Base-by-base conservation (phyloP, 2,329 filamentous ascomycete species). In the Epichloe amarillans region DNA sequence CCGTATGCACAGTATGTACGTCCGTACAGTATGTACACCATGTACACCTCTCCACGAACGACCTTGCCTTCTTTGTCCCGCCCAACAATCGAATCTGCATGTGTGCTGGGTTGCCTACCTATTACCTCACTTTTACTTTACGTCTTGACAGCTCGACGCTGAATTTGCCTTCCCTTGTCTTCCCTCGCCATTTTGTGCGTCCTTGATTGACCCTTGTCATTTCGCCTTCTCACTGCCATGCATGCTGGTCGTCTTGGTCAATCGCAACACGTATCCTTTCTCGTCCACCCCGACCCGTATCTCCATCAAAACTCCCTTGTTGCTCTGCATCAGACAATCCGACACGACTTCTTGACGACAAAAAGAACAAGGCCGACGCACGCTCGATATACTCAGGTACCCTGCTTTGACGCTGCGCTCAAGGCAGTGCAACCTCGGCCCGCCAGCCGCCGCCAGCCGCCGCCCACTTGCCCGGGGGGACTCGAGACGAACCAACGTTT, bases 151-250 rank as follows among this genome's bases (percentile, higher is more conserved):
- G 40, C 40, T 42, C 19, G 19, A 42, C 40, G 8, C 38, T 40
- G 40, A 21, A 17, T 42, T 21, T 26, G 8, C 19, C 35, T 47
- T 21, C 15, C 7, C 19, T 21, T 21, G 10, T 4, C 10, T 36
- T 12, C 15, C 8, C 19, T 23, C 14, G 36, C 35, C 12, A 10
- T 38, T 47, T 19, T 30, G n/a, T 8, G 11, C 23, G n/a, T 21
- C 17, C 11, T 14, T 4, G 19, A 17, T 46, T 37, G 41, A 43
- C 21, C 43, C 33, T 41, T 41, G 26, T 36, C 17, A 6, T 42
- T 26, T 37, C 30, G 12, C 47, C 38, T 49, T 49, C 39, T 39
- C 35, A n/a, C 21, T 50, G 49, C 42, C 49, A 50, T 50, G 49
- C 42, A 46, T 35, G 49, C 36, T 44, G 30, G 40, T 49, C 40